A percentile compares a stretch with the other conserved stretches of the same genome.
phyloP scores from a whole-genome alignment of 1,284 basidiomycete species.

The Malassezia restricta region DNA sequence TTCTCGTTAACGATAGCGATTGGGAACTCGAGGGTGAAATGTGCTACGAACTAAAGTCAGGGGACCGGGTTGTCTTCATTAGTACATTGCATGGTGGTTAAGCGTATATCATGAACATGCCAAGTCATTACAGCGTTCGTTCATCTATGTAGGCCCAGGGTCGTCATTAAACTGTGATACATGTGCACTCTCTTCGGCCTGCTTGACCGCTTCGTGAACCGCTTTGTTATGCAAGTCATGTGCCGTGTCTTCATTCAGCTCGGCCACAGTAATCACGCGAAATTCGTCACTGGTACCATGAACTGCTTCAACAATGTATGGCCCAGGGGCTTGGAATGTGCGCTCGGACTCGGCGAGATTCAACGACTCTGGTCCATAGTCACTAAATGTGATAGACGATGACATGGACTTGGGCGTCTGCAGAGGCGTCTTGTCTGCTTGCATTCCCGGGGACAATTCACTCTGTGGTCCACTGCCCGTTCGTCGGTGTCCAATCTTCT shows the following conservation, averaged over 20 bases:
- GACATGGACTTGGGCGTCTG: conserved; percentile 12
- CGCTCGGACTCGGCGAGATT: conserved; percentile 14
- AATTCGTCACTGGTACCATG: conserved; percentile 17
- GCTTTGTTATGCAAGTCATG: background rate
- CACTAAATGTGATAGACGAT: conserved; percentile 14
- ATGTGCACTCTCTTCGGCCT: background rate
- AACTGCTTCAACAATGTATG: conserved; percentile 36
- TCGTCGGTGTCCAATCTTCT: conserved; percentile 20
- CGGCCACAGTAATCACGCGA: conserved; percentile 20
- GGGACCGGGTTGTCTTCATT: conserved; percentile 88
- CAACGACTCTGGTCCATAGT: conserved; percentile 15
- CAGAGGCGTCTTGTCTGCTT: background rate
- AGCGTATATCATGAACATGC: background rate
- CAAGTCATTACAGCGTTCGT: background rate
- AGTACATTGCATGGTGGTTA: conserved; percentile 81
- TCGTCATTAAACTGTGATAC: background rate
- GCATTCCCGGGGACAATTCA: background rate
- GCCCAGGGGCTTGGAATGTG: conserved; percentile 16
- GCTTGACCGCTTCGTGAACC: background rate
- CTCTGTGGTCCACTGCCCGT: conserved; percentile 5
- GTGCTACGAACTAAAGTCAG: conserved; percentile 64
- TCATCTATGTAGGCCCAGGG: background rate
- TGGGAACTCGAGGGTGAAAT: conserved; percentile 97
- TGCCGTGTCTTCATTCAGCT: conserved; percentile 15
- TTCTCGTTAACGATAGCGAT: conserved; percentile 88